Evolutionary conservation across 1,284 basidiomycete species (phyloP).

Genomic region (Trichosporon ovoides): DNA sequence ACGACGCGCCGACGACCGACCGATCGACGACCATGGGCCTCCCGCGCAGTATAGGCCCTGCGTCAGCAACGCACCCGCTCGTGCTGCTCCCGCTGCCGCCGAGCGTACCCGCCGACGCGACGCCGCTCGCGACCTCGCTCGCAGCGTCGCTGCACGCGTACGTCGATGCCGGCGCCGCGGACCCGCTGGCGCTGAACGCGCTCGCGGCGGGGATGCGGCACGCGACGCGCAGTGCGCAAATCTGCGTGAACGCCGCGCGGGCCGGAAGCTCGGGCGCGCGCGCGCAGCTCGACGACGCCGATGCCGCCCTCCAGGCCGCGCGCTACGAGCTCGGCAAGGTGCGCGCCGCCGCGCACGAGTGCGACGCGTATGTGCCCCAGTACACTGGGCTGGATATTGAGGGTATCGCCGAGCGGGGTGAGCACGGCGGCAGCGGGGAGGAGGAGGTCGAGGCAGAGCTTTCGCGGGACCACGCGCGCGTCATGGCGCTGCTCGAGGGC

Average conservation of each 20-base stretch:
- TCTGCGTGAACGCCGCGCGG: conserved; percentile 36
- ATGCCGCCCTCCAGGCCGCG: conserved; percentile 33
- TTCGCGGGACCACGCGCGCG: conserved; percentile 29
- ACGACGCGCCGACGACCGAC: not conserved
- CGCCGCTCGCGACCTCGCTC: conserved; percentile 21
- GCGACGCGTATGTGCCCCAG: conserved; percentile 36
- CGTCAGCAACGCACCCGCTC: conserved; percentile 38
- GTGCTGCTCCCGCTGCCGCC: conserved; percentile 35
- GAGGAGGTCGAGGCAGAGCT: conserved; percentile 27
- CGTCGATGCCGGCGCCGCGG: conserved; percentile 1
- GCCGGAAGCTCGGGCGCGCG: conserved; percentile 29
- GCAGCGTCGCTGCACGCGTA: conserved; percentile 18
- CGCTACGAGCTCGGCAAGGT: conserved; percentile 42
- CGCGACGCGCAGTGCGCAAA: conserved; percentile 29
- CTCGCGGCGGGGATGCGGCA: conserved; percentile 31
- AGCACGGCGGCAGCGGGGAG: conserved; percentile 10
- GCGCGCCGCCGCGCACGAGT: conserved; percentile 37
- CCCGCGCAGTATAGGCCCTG: conserved; percentile 27
- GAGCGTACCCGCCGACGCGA: conserved; percentile 24
- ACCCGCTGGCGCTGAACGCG: conserved; percentile 19
- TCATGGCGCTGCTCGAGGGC: conserved; percentile 33
- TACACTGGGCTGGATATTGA: conserved; percentile 32
- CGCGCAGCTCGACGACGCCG: conserved; percentile 30
- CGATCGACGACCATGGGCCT: conserved; percentile 23
- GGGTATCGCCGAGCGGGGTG: conserved; percentile 28